Evolutionary conservation across 306 rosid genomes (phyloP), one percentile per base, ranked within the genome.

Genomic region (Dalbergia cochinchinensis): DNA sequence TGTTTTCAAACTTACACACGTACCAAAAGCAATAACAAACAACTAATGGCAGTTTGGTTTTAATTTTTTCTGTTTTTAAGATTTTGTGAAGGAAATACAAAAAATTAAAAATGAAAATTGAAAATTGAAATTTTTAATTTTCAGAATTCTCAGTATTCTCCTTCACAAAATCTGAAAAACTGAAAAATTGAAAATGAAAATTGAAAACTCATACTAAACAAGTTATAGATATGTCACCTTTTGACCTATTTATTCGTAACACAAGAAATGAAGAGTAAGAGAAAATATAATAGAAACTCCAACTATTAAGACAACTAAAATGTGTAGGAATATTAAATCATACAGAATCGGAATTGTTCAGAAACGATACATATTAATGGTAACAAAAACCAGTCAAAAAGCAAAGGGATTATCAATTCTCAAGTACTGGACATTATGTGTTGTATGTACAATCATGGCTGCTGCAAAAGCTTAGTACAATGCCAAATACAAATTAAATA

Each of bases 391-490:
- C 44, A 8, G 70, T 41, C 59, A 81, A 68, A 63, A 69, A 74
- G 54, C 6, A 1, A 59, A 35, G n/a, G 60, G 8, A 20, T 11
- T 22, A 22, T 31, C 8, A 69, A 18, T 22, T 44, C 60, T 5
- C 68, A 67, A 55, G 33, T 57, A 34, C 35, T 41, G 20, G 19
- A 77, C 69, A 77, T 34, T 13, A 65, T 61, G 47, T 73, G 61
- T 57, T 79, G 69, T 8, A 50, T 16, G 19, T 55, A 44, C 37
- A 74, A 80, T 84, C 78, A 84, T 79, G 60, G 50, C 71, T 84
- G 82, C 66, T 75, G 65, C 78, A 54, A 84, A 79, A 84, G 81
- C 59, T 62, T 54, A 35, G n/a, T 74, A 74, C 84, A 84, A 8
- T 18, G 81, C 7, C 8, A 73, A 73, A 61, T 68, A 39, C 62